Evolutionary conservation across 495 filamentous ascomycete species (phyloP).

Genomic region (Podospora pseudopauciseta): DNA sequence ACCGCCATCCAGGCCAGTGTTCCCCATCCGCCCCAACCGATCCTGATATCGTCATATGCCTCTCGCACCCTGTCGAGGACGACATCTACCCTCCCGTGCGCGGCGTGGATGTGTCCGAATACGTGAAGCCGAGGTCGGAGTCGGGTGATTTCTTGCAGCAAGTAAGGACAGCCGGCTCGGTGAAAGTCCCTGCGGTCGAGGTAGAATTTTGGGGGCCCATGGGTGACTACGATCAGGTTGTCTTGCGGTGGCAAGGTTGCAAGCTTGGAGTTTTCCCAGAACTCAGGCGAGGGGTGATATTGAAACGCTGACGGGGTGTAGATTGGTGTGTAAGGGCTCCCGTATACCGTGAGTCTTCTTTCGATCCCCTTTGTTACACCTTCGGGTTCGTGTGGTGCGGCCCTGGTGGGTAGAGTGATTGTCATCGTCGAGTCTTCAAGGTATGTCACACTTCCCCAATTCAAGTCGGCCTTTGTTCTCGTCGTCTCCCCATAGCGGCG

Average conservation of each 20-base stretch:
- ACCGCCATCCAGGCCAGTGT: slow-evolving; percentile 20
- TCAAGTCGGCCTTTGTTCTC: slow-evolving; percentile 3
- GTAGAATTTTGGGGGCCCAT: background rate
- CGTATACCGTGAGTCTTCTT: slow-evolving; percentile 9
- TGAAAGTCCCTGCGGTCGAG: slow-evolving; percentile 10
- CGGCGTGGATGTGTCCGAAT: background rate
- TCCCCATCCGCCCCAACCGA: slow-evolving; percentile 10
- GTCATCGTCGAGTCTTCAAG: slow-evolving; percentile 13
- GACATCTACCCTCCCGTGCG: background rate
- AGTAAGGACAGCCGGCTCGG: slow-evolving; percentile 10
- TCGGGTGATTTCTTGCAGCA: background rate
- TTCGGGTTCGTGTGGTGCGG: background rate
- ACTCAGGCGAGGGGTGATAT: background rate
- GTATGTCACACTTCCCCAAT: slow-evolving; percentile 14
- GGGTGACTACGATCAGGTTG: background rate
- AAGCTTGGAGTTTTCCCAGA: background rate
- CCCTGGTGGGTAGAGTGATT: background rate
- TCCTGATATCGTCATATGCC: slow-evolving; percentile 8
- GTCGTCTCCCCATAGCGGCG: slow-evolving; percentile 5
- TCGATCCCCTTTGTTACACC: background rate
- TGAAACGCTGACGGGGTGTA: slow-evolving; percentile 15
- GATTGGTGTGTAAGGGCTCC: slow-evolving; percentile 14
- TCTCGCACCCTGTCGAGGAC: background rate
- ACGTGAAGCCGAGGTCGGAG: slow-evolving; percentile 14
- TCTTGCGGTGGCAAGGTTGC: background rate